Base-by-base conservation (phyloP, 2,329 filamentous ascomycete species). In the Ceratocystiopsis minuta region DNA sequence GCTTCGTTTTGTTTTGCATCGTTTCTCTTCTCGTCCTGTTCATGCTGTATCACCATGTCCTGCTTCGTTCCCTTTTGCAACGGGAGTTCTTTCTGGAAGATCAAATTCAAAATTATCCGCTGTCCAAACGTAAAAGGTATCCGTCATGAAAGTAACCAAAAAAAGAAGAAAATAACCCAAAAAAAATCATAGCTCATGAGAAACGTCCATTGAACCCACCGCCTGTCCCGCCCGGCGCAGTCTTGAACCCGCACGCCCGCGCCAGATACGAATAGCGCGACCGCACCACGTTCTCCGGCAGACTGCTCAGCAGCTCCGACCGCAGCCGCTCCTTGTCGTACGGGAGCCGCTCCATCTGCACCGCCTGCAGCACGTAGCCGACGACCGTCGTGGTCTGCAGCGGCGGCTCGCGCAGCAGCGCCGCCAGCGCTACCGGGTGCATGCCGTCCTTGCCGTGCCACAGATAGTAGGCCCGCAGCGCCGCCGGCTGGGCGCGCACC, bases 401-500 rank as follows among this genome's bases (percentile, higher is more conserved):
- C 2, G 78, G 75, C 14, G 75, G 75, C 11, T 72, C 60, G 2
- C 76, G 64, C n/a, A 80, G 57, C 2, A 80, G 47, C 3, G 52
- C 56, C 2, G 74, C 74, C 15, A 80, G 60, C 1, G 61, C 57
- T 0, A 57, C 51, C 0, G 75, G 61, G 0, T 54, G 48, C 16
- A 80, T 58, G 13, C 62, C 58, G 9, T 64, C 54, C 43, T 74
- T 65, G 4, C 57, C 47, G 42, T 75, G 61, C 79, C 79, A 84
- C 16, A 84, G 56, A 48, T 67, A 70, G 51, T 81, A 83, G 1
- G 74, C 65, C 14, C 72, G 66, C 2, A 81, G 55, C 2, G 58
- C 53, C 2, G 62, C 49, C 3, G 52, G 55, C 16, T 45, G 32
- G 0, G 54, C 55, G 9, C 42, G 48, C 1, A 55, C 41, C 17